These are phyloP conservation scores for Mycena kentingensis DNA, from an alignment of 768 basidiomycete genomes.

Conservation along the genomic window DNA sequence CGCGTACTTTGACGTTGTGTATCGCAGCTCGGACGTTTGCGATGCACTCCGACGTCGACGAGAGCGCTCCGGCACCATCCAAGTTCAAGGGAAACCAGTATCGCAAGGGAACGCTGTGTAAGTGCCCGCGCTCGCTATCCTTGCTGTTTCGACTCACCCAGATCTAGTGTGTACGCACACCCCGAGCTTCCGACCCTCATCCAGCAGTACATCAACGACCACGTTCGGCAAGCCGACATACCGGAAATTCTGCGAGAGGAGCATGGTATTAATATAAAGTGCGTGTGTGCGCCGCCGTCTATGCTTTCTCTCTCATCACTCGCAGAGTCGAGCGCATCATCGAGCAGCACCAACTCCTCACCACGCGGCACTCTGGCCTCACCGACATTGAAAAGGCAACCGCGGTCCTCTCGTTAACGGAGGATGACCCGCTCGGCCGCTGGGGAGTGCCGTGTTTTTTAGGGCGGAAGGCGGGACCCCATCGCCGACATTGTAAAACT, in stretches of 20 bases:
- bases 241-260: neutral
- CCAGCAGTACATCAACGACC: constrained; percentile 1
- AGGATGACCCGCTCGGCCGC: constrained; percentile 4
- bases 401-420: neutral
- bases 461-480: no score
- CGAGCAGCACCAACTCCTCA: neutral
- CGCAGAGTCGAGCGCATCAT: constrained; percentile 2
- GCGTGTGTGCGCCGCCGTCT: neutral
- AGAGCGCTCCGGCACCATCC: no score
- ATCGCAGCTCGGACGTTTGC: no score
- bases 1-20: no score
- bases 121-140: no score
- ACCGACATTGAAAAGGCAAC: constrained; percentile 1
- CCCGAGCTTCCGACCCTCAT: constrained; percentile 4
- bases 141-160: no score
- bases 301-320: neutral
- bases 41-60: no score
- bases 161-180: constrained; percentile 3
- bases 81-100: no score
- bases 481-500: no score
- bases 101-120: no score
- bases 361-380: constrained; percentile 4
- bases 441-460: no score
- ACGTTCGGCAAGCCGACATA: neutral
- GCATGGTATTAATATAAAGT: neutral